Evolutionary conservation across 208 protist species (phyloP), one percentile per base, ranked within the genome.

Genomic region (Acanthamoeba triangularis): DNA sequence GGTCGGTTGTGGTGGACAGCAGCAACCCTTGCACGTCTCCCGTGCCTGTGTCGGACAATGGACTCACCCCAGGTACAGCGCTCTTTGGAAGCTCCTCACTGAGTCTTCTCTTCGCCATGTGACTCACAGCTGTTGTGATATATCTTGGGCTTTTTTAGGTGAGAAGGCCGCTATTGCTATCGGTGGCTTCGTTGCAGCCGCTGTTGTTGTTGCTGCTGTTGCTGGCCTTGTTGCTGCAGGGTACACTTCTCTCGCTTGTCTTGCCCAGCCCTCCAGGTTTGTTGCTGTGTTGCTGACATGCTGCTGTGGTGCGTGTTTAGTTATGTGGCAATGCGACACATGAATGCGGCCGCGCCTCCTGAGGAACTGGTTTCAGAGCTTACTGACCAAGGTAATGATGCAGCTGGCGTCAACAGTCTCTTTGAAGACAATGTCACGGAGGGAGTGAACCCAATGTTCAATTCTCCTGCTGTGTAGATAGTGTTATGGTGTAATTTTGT

Each of bases 361-460:
- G 25, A 76, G 18, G 30, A 76, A 4, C 67, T 76, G 30, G n/a
- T n/a, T 2, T 33, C 23, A 16, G 67, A 76, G 11, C 16, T 76
- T 7, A 41, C 33, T 8, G n/a, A 76, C 28, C 28, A 37, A 33
- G 67, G 67, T 13, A n/a, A 76, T 16, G n/a, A 76, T 2, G 35
- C 18, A 0, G 67, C 67, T 8, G 67, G 67, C 30, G 67, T 76
- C 30, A 76, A 76, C 67, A n/a, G 30, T 18, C 67, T 76, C 30
- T 76, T 76, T 11, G 67, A 76, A 23, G 67, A 44, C n/a, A 76
- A 76, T n/a, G 67, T 76, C 30, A 76, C 67, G 0, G 67, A 76
- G n/a, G 67, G 67, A 14, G 4, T 7, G 7, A 76, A 76, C 67
- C 67, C 67, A 28, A 76, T 76, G 67, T 76, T 76, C 20, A 28